Evolutionary conservation across 2,329 filamentous ascomycete genomes (phyloP).

Genomic region (Stagonosporopsis chrysanthemi): DNA sequence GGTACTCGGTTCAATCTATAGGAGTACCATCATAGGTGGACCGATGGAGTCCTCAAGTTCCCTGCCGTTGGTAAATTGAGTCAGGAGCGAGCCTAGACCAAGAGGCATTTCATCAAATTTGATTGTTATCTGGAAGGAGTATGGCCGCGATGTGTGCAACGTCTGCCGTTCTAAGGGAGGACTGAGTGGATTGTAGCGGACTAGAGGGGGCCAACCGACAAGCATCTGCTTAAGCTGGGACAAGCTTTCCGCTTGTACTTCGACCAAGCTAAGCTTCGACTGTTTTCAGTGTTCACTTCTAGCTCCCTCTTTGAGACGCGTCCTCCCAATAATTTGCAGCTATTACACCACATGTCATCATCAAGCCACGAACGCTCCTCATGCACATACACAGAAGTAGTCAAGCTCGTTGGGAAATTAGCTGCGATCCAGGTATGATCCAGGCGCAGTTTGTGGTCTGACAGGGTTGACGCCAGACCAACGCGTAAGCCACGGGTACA

Average conservation of each 20-base stretch:
- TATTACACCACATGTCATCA: constrained; percentile 7
- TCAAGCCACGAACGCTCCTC: constrained; percentile 5
- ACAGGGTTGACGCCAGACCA: constrained; percentile 3
- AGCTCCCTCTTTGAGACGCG: neutral
- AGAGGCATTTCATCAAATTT: neutral
- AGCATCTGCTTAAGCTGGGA: neutral
- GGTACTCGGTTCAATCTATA: neutral
- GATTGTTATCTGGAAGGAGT: neutral
- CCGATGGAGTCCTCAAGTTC: neutral
- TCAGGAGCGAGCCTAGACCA: neutral
- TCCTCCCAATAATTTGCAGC: neutral
- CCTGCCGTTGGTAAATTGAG: neutral
- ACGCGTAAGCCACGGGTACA: constrained; percentile 21
- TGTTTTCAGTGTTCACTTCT: neutral
- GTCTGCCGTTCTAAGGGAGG: neutral
- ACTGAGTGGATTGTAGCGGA: neutral
- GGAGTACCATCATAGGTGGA: neutral
- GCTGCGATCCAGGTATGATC: neutral
- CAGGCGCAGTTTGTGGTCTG: neutral
- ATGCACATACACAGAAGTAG: neutral
- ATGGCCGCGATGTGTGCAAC: neutral
- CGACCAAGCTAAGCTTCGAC: neutral
- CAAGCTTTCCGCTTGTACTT: neutral
- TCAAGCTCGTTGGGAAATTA: neutral
- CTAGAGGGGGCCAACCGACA: neutral